Percentiles rank a stretch among this genome's conserved stretches.
phyloP scores from a whole-genome alignment of 768 basidiomycete species.

The Boletus vermiculosoides region DNA sequence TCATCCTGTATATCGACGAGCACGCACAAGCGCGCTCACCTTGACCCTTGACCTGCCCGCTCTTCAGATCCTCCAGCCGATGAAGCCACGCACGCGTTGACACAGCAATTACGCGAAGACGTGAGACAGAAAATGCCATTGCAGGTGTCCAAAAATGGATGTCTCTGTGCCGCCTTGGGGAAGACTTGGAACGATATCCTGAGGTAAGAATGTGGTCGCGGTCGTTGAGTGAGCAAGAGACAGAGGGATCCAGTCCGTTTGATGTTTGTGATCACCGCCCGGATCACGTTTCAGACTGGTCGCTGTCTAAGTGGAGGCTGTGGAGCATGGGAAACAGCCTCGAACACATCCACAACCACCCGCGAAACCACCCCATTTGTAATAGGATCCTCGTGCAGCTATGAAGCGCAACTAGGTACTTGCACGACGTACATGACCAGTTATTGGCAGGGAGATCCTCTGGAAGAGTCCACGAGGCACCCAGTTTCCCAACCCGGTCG shows the following conservation, averaged over 20 bases:
- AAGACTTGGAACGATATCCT: background rate
- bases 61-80: too few species aligned
- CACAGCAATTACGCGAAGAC: conserved; percentile 9
- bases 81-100: background rate
- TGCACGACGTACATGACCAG: background rate
- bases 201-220: background rate
- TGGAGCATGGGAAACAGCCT: background rate
- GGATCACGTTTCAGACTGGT: conserved; percentile 7
- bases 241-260: background rate
- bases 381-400: too few species aligned
- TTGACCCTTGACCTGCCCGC: too few species aligned
- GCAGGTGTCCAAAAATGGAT: background rate
- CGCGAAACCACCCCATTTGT: too few species aligned
- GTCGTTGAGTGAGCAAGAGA: background rate
- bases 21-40: too few species aligned
- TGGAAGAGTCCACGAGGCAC: conserved; percentile 9
- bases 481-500: conserved; percentile 51
- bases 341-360: too few species aligned
- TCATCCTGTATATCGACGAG: too few species aligned
- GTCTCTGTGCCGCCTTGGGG: background rate
- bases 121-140: too few species aligned
- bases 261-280: background rate
- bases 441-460: conserved; percentile 41
- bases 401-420: background rate
- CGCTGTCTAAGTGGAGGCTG: background rate